Percentiles rank a stretch among this genome's conserved stretches.
Conservation (phyloP, 805 yeast genomes). For the Spathaspora passalidarum region DNA sequence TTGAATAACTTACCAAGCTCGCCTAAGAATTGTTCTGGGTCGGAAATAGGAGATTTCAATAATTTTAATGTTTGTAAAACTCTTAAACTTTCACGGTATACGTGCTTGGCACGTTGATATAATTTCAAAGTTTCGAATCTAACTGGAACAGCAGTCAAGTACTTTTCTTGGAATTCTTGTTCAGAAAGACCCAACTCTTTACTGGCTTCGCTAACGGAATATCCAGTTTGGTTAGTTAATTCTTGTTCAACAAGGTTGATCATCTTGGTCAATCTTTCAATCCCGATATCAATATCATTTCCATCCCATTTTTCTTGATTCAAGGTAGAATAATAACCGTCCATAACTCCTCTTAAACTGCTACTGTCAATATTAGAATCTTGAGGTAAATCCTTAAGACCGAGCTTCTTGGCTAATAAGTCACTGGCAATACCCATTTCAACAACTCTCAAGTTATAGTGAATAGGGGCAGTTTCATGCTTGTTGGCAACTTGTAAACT, state of each 20-base stretch:
- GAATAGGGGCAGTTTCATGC: slow-evolving; percentile 65
- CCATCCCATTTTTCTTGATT: slow-evolving; percentile 42
- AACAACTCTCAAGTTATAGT: slow-evolving; percentile 69
- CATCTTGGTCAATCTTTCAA: slow-evolving; percentile 37
- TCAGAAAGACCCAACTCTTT: slow-evolving; percentile 36
- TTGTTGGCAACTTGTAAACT: slow-evolving; percentile 62
- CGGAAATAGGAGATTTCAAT: slow-evolving; percentile 24
- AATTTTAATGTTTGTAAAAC: slow-evolving; percentile 50
- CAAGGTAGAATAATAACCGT: slow-evolving; percentile 40
- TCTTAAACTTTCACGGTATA: slow-evolving; percentile 57
- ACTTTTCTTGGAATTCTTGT: slow-evolving; percentile 43
- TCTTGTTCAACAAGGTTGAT: slow-evolving; percentile 46
- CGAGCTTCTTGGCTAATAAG: slow-evolving; percentile 48
- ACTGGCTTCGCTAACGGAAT: slow-evolving; percentile 48
- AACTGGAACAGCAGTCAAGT: slow-evolving; percentile 53
- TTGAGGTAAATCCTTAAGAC: slow-evolving; percentile 34
- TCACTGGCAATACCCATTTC: slow-evolving; percentile 70
- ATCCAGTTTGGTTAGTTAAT: slow-evolving; percentile 41
- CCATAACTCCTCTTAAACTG: slow-evolving; percentile 63
- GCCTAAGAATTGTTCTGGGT: slow-evolving; percentile 31
- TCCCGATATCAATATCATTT: slow-evolving; percentile 40
- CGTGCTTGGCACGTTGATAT: slow-evolving; percentile 59
- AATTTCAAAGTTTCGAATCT: slow-evolving; percentile 53
- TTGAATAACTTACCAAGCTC: slow-evolving; percentile 56
- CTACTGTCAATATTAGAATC: slow-evolving; percentile 56